Conservation (phyloP, 768 basidiomycete species). For the Trametes maxima region DNA sequence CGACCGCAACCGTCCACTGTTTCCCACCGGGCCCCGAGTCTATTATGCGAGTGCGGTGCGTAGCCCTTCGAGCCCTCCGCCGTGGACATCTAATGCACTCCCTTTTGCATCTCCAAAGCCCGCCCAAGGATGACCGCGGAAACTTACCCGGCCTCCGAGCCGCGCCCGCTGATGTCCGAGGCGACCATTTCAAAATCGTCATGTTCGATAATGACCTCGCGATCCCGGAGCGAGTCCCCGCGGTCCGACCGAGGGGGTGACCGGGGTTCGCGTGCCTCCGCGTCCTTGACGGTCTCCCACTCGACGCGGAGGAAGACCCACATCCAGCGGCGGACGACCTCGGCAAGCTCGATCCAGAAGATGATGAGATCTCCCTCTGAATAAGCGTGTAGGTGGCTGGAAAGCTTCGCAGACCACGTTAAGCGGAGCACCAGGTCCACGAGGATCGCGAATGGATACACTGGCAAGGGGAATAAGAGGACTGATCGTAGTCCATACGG, state of each 20-base stretch:
- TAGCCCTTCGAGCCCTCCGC: not conserved
- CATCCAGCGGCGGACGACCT: constrained; percentile 90
- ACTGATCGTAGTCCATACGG: constrained; percentile 75
- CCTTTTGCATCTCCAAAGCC: too few relatives aligned
- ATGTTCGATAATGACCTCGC: constrained; percentile 9
- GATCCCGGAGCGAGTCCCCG: constrained; percentile 17
- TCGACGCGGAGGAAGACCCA: constrained; percentile 98
- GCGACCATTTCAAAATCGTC: constrained; percentile 28
- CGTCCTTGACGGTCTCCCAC: constrained; percentile 86
- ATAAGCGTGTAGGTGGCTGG: constrained; percentile 78
- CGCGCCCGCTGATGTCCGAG: constrained; percentile 14
- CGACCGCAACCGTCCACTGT: constrained; percentile 7
- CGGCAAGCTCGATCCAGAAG: constrained; percentile 90
- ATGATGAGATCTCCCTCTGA: constrained; percentile 82
- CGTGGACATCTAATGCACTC: too few relatives aligned
- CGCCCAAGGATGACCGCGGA: not conserved
- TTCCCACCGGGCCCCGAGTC: constrained; percentile 16
- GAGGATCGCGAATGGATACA: constrained; percentile 82
- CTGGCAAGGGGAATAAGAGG: constrained; percentile 76
- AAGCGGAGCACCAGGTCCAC: constrained; percentile 87
- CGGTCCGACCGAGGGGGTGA: constrained; percentile 16
- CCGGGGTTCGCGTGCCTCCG: constrained; percentile 25
- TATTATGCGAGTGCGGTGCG: not conserved
- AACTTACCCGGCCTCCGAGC: constrained; percentile 16
- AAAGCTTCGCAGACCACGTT: constrained; percentile 93